These are phyloP conservation scores for Umbelopsis isabellina DNA, from an alignment of 192 early-diverging fungal species.

Conservation along the genomic window DNA sequence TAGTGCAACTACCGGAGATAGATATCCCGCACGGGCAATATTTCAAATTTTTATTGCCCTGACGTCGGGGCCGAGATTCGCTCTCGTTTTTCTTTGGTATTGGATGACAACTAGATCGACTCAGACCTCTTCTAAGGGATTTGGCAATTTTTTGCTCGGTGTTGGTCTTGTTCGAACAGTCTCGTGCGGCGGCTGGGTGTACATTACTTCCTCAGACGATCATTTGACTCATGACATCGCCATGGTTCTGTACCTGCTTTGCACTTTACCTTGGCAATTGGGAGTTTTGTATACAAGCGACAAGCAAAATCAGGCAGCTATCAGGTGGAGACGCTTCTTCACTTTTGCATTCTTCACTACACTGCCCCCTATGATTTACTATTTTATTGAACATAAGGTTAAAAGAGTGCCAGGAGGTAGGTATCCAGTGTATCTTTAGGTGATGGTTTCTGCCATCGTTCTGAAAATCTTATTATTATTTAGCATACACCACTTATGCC, in stretches of 20 bases:
- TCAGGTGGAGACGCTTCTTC: conserved; percentile 59
- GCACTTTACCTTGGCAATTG: conserved; percentile 75
- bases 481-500: conserved; percentile 78
- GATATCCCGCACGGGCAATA: conserved; percentile 73
- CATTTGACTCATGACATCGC: conserved; percentile 79
- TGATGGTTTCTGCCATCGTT: background rate
- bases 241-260: conserved; percentile 80
- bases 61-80: conserved; percentile 61
- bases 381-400: conserved; percentile 80
- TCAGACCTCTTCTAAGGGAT: conserved; percentile 25
- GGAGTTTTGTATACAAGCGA: conserved; percentile 59
- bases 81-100: conserved; percentile 53
- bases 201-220: conserved; percentile 81
- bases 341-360: conserved; percentile 69
- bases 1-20: conserved; percentile 78
- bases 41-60: conserved; percentile 84
- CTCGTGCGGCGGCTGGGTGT: conserved; percentile 83
- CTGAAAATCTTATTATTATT: background rate
- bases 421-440: background rate
- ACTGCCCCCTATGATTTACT: conserved; percentile 76
- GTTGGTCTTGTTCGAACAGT: conserved; percentile 67
- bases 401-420: conserved; percentile 69
- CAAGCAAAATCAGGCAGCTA: conserved; percentile 45
- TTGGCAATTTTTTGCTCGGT: conserved; percentile 44
- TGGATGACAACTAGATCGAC: conserved; percentile 40